phyloP scores from a whole-genome alignment of 2,329 filamentous ascomycete genomes.

The Sclerotinia sclerotiorum region DNA sequence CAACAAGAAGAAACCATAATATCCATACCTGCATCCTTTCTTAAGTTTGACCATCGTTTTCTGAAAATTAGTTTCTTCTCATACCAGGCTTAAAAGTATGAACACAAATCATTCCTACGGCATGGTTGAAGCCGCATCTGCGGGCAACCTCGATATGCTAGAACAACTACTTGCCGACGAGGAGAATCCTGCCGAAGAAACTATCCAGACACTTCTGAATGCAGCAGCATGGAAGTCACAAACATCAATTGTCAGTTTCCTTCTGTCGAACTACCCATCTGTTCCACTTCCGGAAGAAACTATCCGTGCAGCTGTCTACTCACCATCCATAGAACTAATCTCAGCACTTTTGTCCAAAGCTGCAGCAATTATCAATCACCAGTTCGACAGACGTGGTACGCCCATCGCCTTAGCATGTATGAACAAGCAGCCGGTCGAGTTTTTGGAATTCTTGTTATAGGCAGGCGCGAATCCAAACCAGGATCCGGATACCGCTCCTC shows the following conservation, averaged over 20 bases:
- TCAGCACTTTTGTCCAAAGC: not conserved
- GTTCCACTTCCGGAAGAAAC: not conserved
- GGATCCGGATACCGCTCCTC: not conserved
- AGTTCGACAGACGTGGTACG: not conserved
- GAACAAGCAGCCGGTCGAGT: not conserved
- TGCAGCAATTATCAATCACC: not conserved
- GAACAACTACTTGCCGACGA: not conserved
- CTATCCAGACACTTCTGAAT: not conserved
- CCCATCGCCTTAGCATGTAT: not conserved
- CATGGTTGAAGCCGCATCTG: not conserved
- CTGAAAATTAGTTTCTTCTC: not conserved
- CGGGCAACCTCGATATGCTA: not conserved
- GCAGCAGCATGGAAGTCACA: not conserved
- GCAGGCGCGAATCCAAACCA: slow-evolving; percentile 3
- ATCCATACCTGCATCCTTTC: not conserved
- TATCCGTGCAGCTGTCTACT: not conserved
- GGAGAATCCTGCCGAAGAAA: not conserved
- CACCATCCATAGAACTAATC: not conserved
- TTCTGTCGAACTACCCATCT: not conserved
- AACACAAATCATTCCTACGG: rapidly evolving
- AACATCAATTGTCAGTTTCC: not conserved
- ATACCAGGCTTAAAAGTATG: not conserved
- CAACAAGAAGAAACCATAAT: not conserved
- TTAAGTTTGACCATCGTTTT: not conserved
- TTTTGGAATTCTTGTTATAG: not conserved